A percentile compares a stretch with the other conserved stretches of the same genome.
phyloP scores from a whole-genome alignment of 345 rosid genomes.

The Boechera stricta region DNA sequence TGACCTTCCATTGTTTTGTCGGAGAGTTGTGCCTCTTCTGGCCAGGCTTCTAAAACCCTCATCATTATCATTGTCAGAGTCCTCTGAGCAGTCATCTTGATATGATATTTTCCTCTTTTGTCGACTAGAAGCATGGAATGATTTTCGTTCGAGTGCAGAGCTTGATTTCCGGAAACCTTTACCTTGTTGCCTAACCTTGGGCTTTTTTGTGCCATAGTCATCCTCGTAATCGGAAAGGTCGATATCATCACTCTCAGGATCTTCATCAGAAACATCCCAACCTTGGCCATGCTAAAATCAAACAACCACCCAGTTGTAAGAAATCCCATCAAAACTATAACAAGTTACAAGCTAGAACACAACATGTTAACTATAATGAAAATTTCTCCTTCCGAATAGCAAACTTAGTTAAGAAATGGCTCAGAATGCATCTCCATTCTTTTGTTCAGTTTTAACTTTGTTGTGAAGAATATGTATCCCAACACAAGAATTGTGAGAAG shows the following conservation, averaged over 20 bases:
- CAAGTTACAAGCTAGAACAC: slow-evolving; percentile 26
- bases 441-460: slow-evolving; percentile 23
- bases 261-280: slow-evolving; percentile 85
- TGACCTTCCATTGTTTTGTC: slow-evolving; percentile 66
- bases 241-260: slow-evolving; percentile 65
- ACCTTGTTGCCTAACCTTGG: slow-evolving; percentile 62
- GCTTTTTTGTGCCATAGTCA: slow-evolving; percentile 63
- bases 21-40: slow-evolving; percentile 65
- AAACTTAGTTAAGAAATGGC: slow-evolving; percentile 1
- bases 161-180: slow-evolving; percentile 63
- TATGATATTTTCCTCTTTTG: slow-evolving; percentile 68
- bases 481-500: slow-evolving; percentile 31
- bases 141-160: slow-evolving; percentile 57
- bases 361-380: slow-evolving; percentile 13
- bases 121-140: slow-evolving; percentile 53
- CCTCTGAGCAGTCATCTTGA: slow-evolving; percentile 77
- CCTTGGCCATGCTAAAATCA: slow-evolving; percentile 60
- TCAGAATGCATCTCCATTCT: slow-evolving; percentile 21
- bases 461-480: not conserved
- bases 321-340: slow-evolving; percentile 29
- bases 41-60: slow-evolving; percentile 65
- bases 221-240: slow-evolving; percentile 79
- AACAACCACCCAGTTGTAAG: slow-evolving; percentile 28
- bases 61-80: slow-evolving; percentile 66
- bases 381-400: not conserved